Base-by-base conservation (phyloP, 1,284 basidiomycete species). In the Neonothopanus nambi region DNA sequence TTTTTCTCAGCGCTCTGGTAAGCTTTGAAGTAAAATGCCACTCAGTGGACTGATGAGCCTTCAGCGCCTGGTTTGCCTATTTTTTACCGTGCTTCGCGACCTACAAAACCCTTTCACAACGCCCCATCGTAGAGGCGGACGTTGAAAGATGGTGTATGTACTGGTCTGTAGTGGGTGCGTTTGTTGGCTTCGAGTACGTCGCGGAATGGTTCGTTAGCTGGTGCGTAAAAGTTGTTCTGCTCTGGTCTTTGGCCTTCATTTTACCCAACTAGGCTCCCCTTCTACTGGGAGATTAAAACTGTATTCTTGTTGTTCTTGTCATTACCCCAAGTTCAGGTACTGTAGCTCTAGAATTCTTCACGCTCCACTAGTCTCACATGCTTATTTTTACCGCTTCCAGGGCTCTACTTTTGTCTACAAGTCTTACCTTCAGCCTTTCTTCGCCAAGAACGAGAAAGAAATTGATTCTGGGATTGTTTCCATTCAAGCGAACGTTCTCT, bases 231-330 rank as follows among this genome's bases (percentile, higher is more conserved):
- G 41, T 38, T 35, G 40, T 38, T 30, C 44, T 48, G 51, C 51
- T 28, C 46, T 52, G 9, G 18, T 41, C 18, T 13, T 43, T 57
- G 42, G 23, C 36, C 51, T 40, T 38, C 17, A 57, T 37, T 51
- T 28, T 56, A 52, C 21, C 48, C 58, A 48, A 51, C 35, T 57
- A 91, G 90, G 87, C 67, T 92, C 43, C 89, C 91, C 3, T 89
- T 92, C 67, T 93, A 92, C 67, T 88, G 84, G 76, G 81, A 91
- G 62, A 54, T 81, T 59, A 87, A 91, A 63, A 86, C 85, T 7
- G 28, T 82, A 11, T 80, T 91, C 65, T 72, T 93, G 24, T 74
- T 92, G 23, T 92, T 86, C 72, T 70, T 92, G 39, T 76, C 88
- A 2, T 76, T 91, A 4, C 87, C 89, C 12, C 85, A 89, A 70